phyloP scores from a whole-genome alignment of 2,329 filamentous ascomycete species.

The Alternaria solani region DNA sequence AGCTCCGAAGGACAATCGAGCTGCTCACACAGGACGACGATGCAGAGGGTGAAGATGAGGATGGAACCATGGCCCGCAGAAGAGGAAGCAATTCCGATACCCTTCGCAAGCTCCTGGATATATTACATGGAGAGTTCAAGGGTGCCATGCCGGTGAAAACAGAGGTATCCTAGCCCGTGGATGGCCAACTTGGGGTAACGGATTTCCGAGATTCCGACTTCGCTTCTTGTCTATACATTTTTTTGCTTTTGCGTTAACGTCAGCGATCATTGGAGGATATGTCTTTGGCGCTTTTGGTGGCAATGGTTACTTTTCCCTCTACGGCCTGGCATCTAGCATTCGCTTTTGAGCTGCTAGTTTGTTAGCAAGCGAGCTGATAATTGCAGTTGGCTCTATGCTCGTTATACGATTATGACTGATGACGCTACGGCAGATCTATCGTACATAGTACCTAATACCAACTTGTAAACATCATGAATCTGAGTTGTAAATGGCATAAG shows the following conservation, averaged over 20 bases:
- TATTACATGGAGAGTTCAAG: constrained; percentile 50
- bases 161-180: constrained; percentile 15
- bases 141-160: constrained; percentile 32
- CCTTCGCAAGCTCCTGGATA: constrained; percentile 49
- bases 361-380: background rate
- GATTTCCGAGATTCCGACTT: background rate
- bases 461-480: background rate
- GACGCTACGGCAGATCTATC: constrained; percentile 9
- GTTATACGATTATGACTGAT: background rate
- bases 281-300: constrained; percentile 17
- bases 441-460: constrained; percentile 7
- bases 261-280: constrained; percentile 23
- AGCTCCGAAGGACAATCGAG: constrained; percentile 52
- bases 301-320: background rate
- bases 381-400: background rate
- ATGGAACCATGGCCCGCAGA: constrained; percentile 28
- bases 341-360: background rate
- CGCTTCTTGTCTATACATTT: constrained; percentile 24
- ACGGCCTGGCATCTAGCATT: background rate
- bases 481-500: background rate
- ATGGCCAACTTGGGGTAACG: background rate
- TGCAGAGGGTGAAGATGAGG: constrained; percentile 41
- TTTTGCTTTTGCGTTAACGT: constrained; percentile 14
- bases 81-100: constrained; percentile 46
- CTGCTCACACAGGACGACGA: constrained; percentile 48